Percentiles rank a stretch among this genome's conserved stretches.
Conservation (phyloP, 1,284 basidiomycete species). For the Malassezia brasiliensis region DNA sequence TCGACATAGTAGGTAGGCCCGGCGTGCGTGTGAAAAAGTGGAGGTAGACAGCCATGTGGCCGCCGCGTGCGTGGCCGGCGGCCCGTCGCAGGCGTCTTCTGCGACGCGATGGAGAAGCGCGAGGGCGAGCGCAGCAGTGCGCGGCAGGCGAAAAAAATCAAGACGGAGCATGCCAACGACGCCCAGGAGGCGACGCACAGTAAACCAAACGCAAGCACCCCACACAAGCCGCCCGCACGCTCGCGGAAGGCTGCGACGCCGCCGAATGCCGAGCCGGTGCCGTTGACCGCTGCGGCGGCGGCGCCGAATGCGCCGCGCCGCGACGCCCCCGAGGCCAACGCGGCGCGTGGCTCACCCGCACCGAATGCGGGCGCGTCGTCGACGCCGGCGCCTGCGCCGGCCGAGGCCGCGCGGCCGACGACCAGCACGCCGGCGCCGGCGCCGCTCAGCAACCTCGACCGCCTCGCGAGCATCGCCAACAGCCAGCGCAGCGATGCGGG, state of each 20-base stretch:
- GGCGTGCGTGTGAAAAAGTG: too few relatives aligned
- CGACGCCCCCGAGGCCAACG: not conserved
- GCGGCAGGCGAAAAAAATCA: slow-evolving; percentile 10
- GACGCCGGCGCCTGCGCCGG: not conserved
- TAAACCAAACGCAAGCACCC: not conserved
- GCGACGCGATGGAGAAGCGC: slow-evolving; percentile 12
- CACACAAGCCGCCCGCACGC: not conserved
- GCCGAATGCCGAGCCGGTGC: not conserved
- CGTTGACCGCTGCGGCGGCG: not conserved
- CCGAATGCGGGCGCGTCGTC: not conserved
- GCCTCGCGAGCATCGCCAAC: slow-evolving; percentile 11
- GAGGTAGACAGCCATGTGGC: too few relatives aligned
- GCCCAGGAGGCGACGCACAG: not conserved
- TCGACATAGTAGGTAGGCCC: slow-evolving; percentile 1
- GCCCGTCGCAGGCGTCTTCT: not conserved
- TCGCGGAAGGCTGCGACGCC: not conserved
- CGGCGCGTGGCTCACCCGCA: not conserved
- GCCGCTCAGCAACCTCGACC: slow-evolving; percentile 7
- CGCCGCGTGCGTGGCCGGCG: not conserved
- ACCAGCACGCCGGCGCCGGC: not conserved
- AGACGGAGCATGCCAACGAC: slow-evolving; percentile 12
- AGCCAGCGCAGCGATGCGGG: slow-evolving; percentile 7
- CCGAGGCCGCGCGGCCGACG: not conserved
- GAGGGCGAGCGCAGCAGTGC: not conserved
- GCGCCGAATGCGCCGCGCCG: not conserved